Evolutionary conservation across 192 early-diverging fungal genomes (phyloP).

Genomic region (Entomortierella chlamydospora): DNA sequence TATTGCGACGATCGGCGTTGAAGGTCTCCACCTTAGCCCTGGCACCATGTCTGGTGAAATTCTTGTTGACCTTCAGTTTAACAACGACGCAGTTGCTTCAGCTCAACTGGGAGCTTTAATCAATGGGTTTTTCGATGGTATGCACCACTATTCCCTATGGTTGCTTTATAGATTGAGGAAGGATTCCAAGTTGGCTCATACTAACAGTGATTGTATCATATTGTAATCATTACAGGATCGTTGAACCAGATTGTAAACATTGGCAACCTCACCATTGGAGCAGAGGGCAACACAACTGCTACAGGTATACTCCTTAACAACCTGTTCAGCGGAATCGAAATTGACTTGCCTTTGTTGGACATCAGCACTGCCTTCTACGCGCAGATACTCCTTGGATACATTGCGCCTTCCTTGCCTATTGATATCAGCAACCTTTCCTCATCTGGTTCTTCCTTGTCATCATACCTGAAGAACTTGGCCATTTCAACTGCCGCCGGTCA

Average conservation of each 20-base stretch:
- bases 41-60: conserved; percentile 39
- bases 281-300: conserved; percentile 15
- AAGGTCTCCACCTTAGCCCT: conserved; percentile 24
- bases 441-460: conserved; percentile 19
- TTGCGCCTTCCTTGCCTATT: conserved; percentile 34
- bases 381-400: conserved; percentile 24
- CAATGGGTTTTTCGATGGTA: conserved; percentile 44
- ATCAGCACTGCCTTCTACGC: conserved; percentile 42
- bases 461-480: conserved; percentile 34
- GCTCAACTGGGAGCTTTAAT: conserved; percentile 34
- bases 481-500: conserved; percentile 46
- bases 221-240: conserved; percentile 7
- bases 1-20: conserved; percentile 24
- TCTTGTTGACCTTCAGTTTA: conserved; percentile 43
- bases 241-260: conserved; percentile 48
- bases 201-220: neutral
- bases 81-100: conserved; percentile 35
- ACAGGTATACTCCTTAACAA: conserved; percentile 30
- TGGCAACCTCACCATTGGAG: conserved; percentile 48
- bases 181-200: no score
- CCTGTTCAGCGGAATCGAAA: conserved; percentile 24
- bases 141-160: no score
- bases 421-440: conserved; percentile 33
- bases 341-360: conserved; percentile 48
- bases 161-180: no score